phyloP scores from a whole-genome alignment of 345 rosid genomes.

The Murraya koenigii region DNA sequence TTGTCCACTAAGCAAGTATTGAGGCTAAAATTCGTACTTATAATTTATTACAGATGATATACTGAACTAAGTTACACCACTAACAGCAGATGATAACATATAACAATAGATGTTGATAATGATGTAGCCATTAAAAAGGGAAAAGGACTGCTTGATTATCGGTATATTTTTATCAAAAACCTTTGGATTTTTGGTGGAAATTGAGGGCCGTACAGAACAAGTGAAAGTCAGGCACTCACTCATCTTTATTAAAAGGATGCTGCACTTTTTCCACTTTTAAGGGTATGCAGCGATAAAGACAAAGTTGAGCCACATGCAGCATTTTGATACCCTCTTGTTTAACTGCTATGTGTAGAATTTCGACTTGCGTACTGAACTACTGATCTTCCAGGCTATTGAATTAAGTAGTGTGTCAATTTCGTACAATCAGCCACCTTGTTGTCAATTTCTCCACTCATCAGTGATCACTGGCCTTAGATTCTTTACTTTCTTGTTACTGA shows the following conservation, averaged over 20 bases:
- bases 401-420: background rate
- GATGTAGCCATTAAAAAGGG: background rate
- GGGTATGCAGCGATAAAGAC: slow-evolving; percentile 7
- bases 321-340: background rate
- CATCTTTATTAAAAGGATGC: slow-evolving; percentile 10
- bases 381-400: background rate
- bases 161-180: background rate
- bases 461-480: slow-evolving; percentile 12
- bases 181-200: background rate
- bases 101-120: background rate
- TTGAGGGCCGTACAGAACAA: background rate
- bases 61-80: background rate
- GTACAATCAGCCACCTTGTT: background rate
- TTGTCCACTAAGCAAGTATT: slow-evolving; percentile 14
- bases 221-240: background rate
- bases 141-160: background rate
- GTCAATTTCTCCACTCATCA: slow-evolving; percentile 11
- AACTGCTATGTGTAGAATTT: background rate
- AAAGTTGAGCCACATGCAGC: slow-evolving; percentile 17
- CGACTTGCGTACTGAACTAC: background rate
- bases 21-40: slow-evolving; percentile 9
- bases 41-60: background rate
- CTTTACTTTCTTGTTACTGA: slow-evolving; percentile 6
- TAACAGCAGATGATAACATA: background rate
- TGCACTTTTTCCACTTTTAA: slow-evolving; percentile 25